Conservation (phyloP, 2,329 filamentous ascomycete genomes). For the Stromatinia cepivora region DNA sequence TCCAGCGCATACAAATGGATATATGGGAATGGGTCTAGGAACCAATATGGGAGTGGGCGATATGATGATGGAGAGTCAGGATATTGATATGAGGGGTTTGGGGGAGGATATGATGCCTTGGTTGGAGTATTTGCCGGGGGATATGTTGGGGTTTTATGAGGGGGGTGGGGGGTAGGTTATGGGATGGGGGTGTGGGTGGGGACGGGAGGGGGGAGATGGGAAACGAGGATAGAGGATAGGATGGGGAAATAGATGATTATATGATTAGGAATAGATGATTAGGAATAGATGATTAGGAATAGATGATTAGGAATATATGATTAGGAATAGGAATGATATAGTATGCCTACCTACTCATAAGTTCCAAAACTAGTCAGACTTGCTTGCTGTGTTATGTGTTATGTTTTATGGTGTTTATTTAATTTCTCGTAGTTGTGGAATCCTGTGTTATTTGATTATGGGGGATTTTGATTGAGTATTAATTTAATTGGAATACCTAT, state of each 20-base stretch:
- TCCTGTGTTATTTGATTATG: too few species aligned
- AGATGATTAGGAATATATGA: too few species aligned
- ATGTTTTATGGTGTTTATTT: too few species aligned
- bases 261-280: not conserved
- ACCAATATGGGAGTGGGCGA: conserved; percentile 35
- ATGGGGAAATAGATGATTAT: not conserved
- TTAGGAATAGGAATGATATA: too few species aligned
- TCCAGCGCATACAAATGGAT: conserved; percentile 24
- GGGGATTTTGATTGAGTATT: too few species aligned
- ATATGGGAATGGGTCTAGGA: conserved; percentile 37
- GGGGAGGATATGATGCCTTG: conserved; percentile 72
- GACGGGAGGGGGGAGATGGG: not conserved
- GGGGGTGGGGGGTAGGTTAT: not conserved
- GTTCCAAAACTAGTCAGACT: too few species aligned
- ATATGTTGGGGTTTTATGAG: conserved; percentile 60
- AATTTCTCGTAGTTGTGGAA: too few species aligned
- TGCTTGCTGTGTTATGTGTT: too few species aligned
- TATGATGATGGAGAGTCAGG: conserved; percentile 75
- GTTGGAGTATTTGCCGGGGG: conserved; percentile 71
- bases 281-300: not conserved
- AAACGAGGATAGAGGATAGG: not conserved
- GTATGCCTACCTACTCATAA: too few species aligned
- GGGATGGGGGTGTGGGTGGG: too few species aligned
- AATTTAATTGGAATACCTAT: too few species aligned
- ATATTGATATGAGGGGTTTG: conserved; percentile 71